Evolutionary conservation across 805 yeast species (phyloP).

Genomic region (Torulaspora indica): DNA sequence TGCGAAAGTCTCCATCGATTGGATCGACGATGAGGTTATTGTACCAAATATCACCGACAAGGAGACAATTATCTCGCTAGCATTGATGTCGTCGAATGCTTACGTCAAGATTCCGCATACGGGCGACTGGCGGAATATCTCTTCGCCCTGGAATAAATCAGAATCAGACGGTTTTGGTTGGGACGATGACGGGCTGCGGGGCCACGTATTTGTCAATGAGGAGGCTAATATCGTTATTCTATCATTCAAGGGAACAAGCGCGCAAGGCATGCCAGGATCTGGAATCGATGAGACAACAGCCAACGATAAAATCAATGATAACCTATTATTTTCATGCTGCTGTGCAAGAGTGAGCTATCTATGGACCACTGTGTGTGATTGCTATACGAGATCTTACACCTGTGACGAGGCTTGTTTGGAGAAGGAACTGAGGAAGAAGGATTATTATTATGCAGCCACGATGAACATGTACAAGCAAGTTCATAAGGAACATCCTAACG

Average conservation of each 20-base stretch:
- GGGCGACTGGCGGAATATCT: conserved; percentile 85
- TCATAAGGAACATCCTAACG: conserved; percentile 56
- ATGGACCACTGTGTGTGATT: conserved; percentile 96
- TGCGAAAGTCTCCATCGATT: conserved; percentile 47
- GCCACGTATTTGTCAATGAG: conserved; percentile 76
- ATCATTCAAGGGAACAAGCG: conserved; percentile 87
- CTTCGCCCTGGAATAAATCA: conserved; percentile 52
- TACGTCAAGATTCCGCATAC: conserved; percentile 71
- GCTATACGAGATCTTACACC: conserved; percentile 75
- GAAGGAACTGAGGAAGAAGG: conserved; percentile 63
- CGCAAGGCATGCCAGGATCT: conserved; percentile 71
- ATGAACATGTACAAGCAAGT: conserved; percentile 75
- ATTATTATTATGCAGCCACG: conserved; percentile 76
- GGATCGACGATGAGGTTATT: conserved; percentile 51
- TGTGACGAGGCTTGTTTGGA: conserved; percentile 88
- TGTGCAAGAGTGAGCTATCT: conserved; percentile 87
- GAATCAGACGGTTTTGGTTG: conserved; percentile 72
- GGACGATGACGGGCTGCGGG: conserved; percentile 80
- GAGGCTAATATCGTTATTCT: conserved; percentile 60
- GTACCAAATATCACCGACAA: conserved; percentile 76
- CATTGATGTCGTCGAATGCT: conserved; percentile 85
- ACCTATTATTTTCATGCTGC: conserved; percentile 86
- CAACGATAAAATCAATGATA: conserved; percentile 82
- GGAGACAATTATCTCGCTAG: conserved; percentile 68
- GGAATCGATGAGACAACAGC: conserved; percentile 73